phyloP scores from a whole-genome alignment of 768 basidiomycete species.

The Pleurotus tuber-regium region DNA sequence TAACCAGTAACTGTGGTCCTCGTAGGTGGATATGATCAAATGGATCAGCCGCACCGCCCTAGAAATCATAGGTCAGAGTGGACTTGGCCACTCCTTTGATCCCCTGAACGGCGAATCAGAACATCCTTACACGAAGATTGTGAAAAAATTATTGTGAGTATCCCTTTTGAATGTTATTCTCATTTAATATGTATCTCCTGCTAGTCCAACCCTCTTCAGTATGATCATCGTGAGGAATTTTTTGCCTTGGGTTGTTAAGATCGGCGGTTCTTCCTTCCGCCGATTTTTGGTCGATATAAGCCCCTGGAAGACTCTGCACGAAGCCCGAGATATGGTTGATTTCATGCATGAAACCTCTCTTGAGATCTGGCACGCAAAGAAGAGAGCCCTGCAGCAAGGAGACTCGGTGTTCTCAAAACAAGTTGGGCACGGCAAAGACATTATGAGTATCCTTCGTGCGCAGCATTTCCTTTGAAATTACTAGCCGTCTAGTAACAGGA shows the following conservation, averaged over 20 bases:
- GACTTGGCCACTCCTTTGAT: conserved; percentile 34
- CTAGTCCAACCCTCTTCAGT: conserved; percentile 16
- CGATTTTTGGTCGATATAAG: conserved; percentile 27
- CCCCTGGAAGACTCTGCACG: conserved; percentile 25
- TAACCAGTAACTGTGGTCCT: neutral
- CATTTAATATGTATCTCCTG: too few relatives aligned
- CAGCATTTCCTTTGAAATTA: neutral
- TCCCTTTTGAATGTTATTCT: neutral
- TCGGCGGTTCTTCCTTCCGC: conserved; percentile 32
- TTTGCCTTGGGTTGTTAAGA: conserved; percentile 25
- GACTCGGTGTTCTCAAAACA: conserved; percentile 27
- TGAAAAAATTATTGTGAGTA: conserved; percentile 10
- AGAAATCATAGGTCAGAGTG: conserved; percentile 32
- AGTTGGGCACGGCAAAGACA: conserved; percentile 28
- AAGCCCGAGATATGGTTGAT: conserved; percentile 30
- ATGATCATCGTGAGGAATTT: conserved; percentile 9
- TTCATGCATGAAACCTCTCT: conserved; percentile 28
- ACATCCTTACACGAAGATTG: conserved; percentile 15
- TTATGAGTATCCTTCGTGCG: conserved; percentile 29
- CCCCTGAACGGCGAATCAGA: conserved; percentile 18
- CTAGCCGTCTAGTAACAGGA: neutral
- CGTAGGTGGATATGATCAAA: conserved; percentile 11
- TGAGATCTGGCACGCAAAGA: conserved; percentile 33
- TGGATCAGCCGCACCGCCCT: conserved; percentile 33
- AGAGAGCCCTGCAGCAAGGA: conserved; percentile 23